Conservation (phyloP, 2,329 filamentous ascomycete species). For the Microdochium nivale region DNA sequence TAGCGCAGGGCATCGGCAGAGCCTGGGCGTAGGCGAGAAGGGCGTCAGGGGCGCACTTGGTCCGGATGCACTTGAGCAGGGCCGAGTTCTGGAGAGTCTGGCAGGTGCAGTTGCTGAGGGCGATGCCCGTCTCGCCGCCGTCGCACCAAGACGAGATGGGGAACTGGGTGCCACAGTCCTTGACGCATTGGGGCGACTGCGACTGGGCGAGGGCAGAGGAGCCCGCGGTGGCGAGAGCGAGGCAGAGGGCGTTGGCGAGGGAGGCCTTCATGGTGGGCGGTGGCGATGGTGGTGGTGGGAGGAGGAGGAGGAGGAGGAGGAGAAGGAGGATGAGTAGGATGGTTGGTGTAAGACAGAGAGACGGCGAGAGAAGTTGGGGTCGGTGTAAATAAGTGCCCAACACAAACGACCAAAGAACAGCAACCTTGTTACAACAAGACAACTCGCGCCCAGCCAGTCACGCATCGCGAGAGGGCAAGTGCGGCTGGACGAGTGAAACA, state of each 20-base stretch:
- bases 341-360: too few relatives aligned
- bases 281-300: not conserved
- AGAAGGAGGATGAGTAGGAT: too few relatives aligned
- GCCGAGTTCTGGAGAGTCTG: conserved; percentile 1
- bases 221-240: not conserved
- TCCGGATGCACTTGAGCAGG: conserved; percentile 3
- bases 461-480: too few relatives aligned
- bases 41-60: conserved; percentile 1
- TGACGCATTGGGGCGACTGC: conserved; percentile 1
- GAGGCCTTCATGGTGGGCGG: not conserved
- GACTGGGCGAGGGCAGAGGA: not conserved
- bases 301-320: too few relatives aligned
- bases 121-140: conserved; percentile 5
- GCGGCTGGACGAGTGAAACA: too few relatives aligned
- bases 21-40: conserved; percentile 1
- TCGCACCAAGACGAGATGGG: conserved; percentile 5
- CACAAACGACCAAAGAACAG: too few relatives aligned
- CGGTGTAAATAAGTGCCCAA: too few relatives aligned
- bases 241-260: not conserved
- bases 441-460: too few relatives aligned
- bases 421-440: too few relatives aligned
- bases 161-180: conserved; percentile 1
- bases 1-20: not conserved
- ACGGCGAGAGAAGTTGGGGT: too few relatives aligned
- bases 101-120: conserved; percentile 4